Evolutionary conservation across 768 basidiomycete species (phyloP).

Genomic region (Megacollybia marginata): DNA sequence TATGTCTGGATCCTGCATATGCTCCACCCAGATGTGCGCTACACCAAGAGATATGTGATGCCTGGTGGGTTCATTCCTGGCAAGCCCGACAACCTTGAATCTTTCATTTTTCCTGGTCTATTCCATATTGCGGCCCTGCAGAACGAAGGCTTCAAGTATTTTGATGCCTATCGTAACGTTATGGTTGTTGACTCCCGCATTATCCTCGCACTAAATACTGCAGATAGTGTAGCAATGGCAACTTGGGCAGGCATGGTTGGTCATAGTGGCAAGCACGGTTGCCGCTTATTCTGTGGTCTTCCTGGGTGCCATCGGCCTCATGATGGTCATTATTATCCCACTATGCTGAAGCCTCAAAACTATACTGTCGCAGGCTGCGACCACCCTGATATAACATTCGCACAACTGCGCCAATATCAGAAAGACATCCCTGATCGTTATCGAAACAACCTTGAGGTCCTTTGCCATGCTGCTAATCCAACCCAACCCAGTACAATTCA

Average conservation of each 20-base stretch:
- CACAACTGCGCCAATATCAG: conserved; percentile 7
- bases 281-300: conserved; percentile 22
- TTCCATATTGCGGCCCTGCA: conserved; percentile 28
- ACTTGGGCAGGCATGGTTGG: conserved; percentile 21
- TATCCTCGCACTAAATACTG: conserved; percentile 17
- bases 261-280: conserved; percentile 22
- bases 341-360: conserved; percentile 17
- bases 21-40: conserved; percentile 19
- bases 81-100: conserved; percentile 28
- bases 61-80: conserved; percentile 26
- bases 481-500: conserved; percentile 4
- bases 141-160: conserved; percentile 20
- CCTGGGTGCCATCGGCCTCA: conserved; percentile 22
- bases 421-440: conserved; percentile 1
- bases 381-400: conserved; percentile 11
- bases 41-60: conserved; percentile 22
- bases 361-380: conserved; percentile 13
- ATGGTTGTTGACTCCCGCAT: conserved; percentile 10
- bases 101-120: conserved; percentile 23
- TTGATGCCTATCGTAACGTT: conserved; percentile 15
- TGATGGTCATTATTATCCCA: conserved; percentile 25
- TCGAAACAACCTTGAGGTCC: not conserved
- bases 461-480: not conserved
- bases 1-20: conserved; percentile 25
- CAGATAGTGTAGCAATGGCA: conserved; percentile 21